These are phyloP conservation scores for Phytophthora fragariaefolia DNA, from an alignment of 352 stramenopile species.

Conservation along the genomic window DNA sequence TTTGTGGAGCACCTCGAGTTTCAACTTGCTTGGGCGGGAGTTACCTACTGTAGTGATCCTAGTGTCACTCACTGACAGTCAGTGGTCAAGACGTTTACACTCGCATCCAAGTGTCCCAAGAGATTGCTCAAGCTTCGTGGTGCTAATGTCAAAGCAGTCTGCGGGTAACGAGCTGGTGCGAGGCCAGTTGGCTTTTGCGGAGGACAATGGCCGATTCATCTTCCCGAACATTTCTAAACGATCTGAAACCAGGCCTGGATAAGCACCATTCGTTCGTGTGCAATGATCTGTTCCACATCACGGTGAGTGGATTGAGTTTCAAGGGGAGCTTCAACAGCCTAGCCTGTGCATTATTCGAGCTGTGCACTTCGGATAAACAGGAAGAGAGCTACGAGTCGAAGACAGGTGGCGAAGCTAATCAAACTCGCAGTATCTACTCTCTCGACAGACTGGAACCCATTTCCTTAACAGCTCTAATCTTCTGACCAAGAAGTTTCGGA, in stretches of 20 bases:
- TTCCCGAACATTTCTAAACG: constrained; percentile 77
- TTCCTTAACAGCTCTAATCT: too few relatives aligned
- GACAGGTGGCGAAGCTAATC: constrained; percentile 9
- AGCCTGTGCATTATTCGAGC: too few relatives aligned
- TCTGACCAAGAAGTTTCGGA: too few relatives aligned
- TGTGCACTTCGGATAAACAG: too few relatives aligned
- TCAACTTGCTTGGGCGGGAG: constrained; percentile 3
- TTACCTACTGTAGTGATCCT: constrained; percentile 25
- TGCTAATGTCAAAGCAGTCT: constrained; percentile 68
- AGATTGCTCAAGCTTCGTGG: constrained; percentile 72
- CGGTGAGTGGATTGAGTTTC: constrained; percentile 56
- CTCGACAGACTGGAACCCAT: constrained; percentile 22
- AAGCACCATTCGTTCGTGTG: constrained; percentile 75
- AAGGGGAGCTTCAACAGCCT: constrained; percentile 46
- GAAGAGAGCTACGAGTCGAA: too few relatives aligned
- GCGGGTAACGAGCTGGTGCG: constrained; percentile 68
- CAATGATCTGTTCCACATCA: constrained; percentile 78
- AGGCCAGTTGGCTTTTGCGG: constrained; percentile 77
- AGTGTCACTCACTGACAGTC: too few relatives aligned
- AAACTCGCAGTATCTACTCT: constrained; percentile 22
- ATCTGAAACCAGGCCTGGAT: constrained; percentile 67
- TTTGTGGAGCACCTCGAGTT: constrained; percentile 21
- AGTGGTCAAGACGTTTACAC: constrained; percentile 24
- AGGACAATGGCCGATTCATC: constrained; percentile 78
- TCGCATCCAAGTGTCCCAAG: constrained; percentile 34